Evolutionary conservation across 768 basidiomycete genomes (phyloP).

Genomic region (Dacryopinax primogenitus): DNA sequence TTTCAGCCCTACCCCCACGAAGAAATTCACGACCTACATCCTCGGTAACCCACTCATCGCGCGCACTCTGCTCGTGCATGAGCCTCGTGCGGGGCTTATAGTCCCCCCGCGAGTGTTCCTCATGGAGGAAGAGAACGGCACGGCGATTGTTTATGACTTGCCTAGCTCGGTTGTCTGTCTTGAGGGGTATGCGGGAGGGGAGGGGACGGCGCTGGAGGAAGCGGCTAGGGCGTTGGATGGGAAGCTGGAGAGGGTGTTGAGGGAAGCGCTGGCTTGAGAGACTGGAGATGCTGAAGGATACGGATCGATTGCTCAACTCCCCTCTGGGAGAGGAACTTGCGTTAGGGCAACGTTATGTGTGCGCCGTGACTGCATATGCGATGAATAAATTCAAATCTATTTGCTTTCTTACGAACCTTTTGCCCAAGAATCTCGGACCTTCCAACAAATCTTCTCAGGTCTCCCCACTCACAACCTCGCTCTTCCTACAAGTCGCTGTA

Average conservation of each 20-base stretch:
- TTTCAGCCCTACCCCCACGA: background rate
- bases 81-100: background rate
- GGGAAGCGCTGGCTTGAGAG: background rate
- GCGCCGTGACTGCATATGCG: too few species aligned
- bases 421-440: too few species aligned
- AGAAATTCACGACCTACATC: background rate
- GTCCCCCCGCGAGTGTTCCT: background rate
- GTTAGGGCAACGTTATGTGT: too few species aligned
- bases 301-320: background rate
- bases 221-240: background rate
- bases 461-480: too few species aligned
- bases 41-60: conserved; percentile 2
- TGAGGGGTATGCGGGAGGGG: background rate
- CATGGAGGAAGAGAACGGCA: background rate
- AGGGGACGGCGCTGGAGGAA: background rate
- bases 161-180: background rate
- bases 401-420: too few species aligned
- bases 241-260: background rate
- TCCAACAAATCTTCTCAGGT: too few species aligned
- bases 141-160: background rate
- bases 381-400: too few species aligned
- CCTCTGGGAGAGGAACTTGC: too few species aligned
- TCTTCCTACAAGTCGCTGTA: too few species aligned
- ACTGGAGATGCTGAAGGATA: too few species aligned
- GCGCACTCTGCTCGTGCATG: background rate